Conservation (phyloP, 2,329 filamentous ascomycete genomes). For the Pestalotiopsis sp. region DNA sequence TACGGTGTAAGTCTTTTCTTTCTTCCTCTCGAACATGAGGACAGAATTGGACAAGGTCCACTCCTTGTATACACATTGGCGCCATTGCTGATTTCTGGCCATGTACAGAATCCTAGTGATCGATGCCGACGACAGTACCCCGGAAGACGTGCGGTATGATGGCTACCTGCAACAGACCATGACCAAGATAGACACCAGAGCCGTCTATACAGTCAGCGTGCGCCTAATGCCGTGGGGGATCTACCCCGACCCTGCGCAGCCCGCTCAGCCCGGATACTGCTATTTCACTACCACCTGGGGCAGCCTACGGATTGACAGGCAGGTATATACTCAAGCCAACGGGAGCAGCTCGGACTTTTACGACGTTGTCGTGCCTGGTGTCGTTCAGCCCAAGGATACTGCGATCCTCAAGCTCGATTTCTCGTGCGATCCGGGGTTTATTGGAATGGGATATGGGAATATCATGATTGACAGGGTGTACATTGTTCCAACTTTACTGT, state of each 20-base stretch:
- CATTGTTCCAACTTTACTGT: not conserved
- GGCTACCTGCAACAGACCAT: not conserved
- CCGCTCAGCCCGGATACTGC: not conserved
- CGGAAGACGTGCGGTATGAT: too few species aligned
- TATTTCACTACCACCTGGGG: not conserved
- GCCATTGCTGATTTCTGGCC: not conserved
- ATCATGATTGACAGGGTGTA: not conserved
- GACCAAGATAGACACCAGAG: not conserved
- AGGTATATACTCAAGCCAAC: not conserved
- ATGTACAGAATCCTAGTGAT: not conserved
- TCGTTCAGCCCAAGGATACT: not conserved
- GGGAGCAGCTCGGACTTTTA: not conserved
- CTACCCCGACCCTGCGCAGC: not conserved
- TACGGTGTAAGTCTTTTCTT: constrained; percentile 11
- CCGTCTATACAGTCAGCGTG: not conserved
- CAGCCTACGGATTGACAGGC: not conserved
- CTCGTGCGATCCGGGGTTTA: not conserved
- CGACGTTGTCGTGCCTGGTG: not conserved
- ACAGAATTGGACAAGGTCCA: too few species aligned
- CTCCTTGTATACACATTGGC: not conserved
- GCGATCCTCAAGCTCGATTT: not conserved
- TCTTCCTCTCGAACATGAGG: not conserved
- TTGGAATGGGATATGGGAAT: not conserved
- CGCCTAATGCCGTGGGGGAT: not conserved
- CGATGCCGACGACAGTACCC: not conserved